Conservation (phyloP, 2,329 filamentous ascomycete species). For the Alternaria sp. region DNA sequence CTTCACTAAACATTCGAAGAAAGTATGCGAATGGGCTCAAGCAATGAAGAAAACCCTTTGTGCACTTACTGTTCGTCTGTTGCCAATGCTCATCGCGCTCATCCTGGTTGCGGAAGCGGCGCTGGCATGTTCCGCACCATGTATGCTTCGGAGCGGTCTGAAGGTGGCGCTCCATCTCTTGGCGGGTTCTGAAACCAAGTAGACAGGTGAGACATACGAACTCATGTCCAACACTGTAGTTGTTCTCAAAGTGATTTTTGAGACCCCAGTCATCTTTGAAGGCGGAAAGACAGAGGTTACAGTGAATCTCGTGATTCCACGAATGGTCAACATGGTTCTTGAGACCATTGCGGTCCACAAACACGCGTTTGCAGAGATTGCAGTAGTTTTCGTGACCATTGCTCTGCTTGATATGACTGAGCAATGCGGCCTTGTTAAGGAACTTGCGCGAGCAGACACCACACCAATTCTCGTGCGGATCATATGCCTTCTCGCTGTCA, state of each 20-base stretch:
- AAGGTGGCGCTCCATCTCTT: conserved; percentile 36
- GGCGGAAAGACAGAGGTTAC: conserved; percentile 46
- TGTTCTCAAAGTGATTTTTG: conserved; percentile 47
- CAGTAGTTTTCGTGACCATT: conserved; percentile 43
- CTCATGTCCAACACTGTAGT: conserved; percentile 36
- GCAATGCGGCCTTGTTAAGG: conserved; percentile 30
- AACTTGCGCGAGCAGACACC: conserved; percentile 41
- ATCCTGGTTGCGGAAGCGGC: conserved; percentile 39
- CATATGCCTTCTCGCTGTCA: conserved; percentile 21
- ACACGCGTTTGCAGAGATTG: conserved; percentile 47
- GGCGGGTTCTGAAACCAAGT: conserved; percentile 31
- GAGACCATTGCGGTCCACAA: conserved; percentile 46
- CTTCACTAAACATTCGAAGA: neutral
- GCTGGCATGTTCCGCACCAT: conserved; percentile 39
- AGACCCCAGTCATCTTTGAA: conserved; percentile 45
- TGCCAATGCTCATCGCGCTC: conserved; percentile 46
- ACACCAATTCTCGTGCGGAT: conserved; percentile 43
- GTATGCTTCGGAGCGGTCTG: conserved; percentile 38
- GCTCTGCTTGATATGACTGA: conserved; percentile 37
- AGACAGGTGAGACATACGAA: conserved; percentile 42
- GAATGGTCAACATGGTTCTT: conserved; percentile 47
- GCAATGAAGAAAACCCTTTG: neutral
- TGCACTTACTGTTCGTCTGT: conserved; percentile 34
- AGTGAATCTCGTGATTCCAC: conserved; percentile 36
- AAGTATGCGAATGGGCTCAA: neutral